These are phyloP conservation scores for Hyphodiscus sp. DNA, from an alignment of 2,329 filamentous ascomycete genomes.

Conservation along the genomic window DNA sequence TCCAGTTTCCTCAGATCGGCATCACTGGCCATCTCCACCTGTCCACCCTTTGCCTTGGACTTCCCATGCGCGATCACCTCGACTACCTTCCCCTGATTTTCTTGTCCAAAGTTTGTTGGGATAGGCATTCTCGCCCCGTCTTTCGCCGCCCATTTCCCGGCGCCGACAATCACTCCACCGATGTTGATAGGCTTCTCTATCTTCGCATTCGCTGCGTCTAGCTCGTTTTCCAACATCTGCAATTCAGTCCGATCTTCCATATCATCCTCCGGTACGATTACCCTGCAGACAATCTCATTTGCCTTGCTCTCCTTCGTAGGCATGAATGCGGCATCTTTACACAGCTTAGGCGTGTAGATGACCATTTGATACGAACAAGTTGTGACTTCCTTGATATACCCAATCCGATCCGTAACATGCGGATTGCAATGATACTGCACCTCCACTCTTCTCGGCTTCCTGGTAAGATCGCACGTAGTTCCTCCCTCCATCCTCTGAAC, in stretches of 20 bases:
- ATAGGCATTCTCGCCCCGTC: constrained; percentile 26
- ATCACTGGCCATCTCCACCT: constrained; percentile 42
- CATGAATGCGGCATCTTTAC: constrained; percentile 66
- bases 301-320: constrained; percentile 59
- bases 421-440: constrained; percentile 58
- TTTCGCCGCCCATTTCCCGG: constrained; percentile 25
- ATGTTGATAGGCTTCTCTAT: constrained; percentile 26
- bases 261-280: constrained; percentile 45
- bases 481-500: constrained; percentile 61
- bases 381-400: constrained; percentile 65
- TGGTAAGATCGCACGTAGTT: constrained; percentile 64
- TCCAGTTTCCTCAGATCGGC: constrained; percentile 64
- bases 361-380: constrained; percentile 71
- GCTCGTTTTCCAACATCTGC: constrained; percentile 31
- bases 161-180: constrained; percentile 26
- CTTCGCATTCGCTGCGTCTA: constrained; percentile 31
- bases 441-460: constrained; percentile 61
- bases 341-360: constrained; percentile 66
- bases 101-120: constrained; percentile 35
- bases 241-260: constrained; percentile 27
- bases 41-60: constrained; percentile 24
- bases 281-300: constrained; percentile 55
- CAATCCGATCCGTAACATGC: constrained; percentile 56
- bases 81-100: constrained; percentile 48
- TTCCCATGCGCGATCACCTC: constrained; percentile 22